Conservation (phyloP, 345 rosid species). For the Geranium brycei region DNA sequence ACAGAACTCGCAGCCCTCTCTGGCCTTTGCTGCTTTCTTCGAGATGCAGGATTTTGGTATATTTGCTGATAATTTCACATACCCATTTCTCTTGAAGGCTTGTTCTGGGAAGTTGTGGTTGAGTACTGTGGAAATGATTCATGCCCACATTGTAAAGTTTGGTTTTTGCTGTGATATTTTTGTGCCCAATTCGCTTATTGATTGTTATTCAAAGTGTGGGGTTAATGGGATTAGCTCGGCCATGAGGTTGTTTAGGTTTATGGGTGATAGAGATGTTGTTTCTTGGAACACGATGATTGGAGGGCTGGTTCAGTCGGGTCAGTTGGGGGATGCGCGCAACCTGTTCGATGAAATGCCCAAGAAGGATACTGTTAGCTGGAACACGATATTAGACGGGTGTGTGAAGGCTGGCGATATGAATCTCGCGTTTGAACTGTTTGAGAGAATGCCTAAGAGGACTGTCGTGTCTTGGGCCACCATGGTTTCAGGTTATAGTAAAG, state of each 20-base stretch:
- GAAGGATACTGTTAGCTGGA: conserved; percentile 72
- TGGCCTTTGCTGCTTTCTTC: conserved; percentile 46
- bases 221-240: conserved; percentile 45
- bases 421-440: conserved; percentile 52
- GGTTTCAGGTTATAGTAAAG: conserved; percentile 58
- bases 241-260: conserved; percentile 38
- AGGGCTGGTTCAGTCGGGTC: conserved; percentile 47
- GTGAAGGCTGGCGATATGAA: conserved; percentile 55
- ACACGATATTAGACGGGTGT: conserved; percentile 68
- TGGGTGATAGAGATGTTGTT: conserved; percentile 54
- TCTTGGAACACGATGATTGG: conserved; percentile 74
- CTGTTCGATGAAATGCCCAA: conserved; percentile 74
- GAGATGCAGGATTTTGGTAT: conserved; percentile 51
- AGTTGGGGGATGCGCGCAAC: conserved; percentile 36
- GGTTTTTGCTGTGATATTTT: conserved; percentile 61
- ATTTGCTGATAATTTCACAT: conserved; percentile 61
- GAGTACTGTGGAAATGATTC: conserved; percentile 55
- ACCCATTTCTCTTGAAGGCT: conserved; percentile 70
- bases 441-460: conserved; percentile 61
- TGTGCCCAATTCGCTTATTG: conserved; percentile 77
- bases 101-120: conserved; percentile 41
- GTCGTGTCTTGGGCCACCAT: conserved; percentile 85
- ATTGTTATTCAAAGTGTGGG: conserved; percentile 68
- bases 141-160: conserved; percentile 48
- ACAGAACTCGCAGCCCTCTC: conserved; percentile 30